These are phyloP conservation scores for Lentinus tigrinus DNA, from an alignment of 768 basidiomycete genomes.

Conservation along the genomic window DNA sequence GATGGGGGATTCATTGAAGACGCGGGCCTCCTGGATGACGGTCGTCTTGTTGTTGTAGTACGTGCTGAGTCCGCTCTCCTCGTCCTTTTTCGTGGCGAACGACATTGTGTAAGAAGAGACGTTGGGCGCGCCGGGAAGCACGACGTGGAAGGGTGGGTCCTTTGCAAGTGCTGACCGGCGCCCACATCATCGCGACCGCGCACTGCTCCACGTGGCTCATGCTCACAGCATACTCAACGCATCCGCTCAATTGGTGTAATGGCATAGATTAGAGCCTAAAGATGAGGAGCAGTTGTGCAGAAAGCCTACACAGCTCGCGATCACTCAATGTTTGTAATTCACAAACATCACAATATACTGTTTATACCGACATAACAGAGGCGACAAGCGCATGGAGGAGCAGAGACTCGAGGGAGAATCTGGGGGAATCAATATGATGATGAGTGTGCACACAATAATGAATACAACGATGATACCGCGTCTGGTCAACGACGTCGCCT, in stretches of 20 bases:
- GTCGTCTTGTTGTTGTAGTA: slow-evolving; percentile 98
- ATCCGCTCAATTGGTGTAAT: not conserved
- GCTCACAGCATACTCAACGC: not conserved
- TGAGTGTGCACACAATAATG: slow-evolving; percentile 3
- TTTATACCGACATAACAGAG: too few species aligned
- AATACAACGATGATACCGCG: slow-evolving; percentile 19
- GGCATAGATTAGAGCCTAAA: too few species aligned
- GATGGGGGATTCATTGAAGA: slow-evolving; percentile 99
- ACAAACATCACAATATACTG: too few species aligned
- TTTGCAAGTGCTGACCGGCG: not conserved
- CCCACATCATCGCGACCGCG: slow-evolving; percentile 13
- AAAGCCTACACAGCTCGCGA: too few species aligned
- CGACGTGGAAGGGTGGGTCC: slow-evolving; percentile 13
- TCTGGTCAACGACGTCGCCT: slow-evolving; percentile 11
- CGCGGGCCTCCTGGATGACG: slow-evolving; percentile 95
- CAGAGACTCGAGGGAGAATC: too few species aligned
- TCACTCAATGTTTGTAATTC: too few species aligned
- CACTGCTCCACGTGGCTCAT: slow-evolving; percentile 13
- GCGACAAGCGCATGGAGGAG: too few species aligned
- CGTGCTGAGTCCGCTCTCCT: slow-evolving; percentile 87
- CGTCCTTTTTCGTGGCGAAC: slow-evolving; percentile 93
- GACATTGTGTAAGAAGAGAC: slow-evolving; percentile 46
- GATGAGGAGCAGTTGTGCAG: too few species aligned
- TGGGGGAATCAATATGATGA: not conserved
- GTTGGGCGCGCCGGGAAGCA: slow-evolving; percentile 9